A percentile compares a stretch with the other conserved stretches of the same genome.
These are phyloP conservation scores for Solanum aculeatissimum DNA, from an alignment of 305 asterid genomes.

Conservation along the genomic window DNA sequence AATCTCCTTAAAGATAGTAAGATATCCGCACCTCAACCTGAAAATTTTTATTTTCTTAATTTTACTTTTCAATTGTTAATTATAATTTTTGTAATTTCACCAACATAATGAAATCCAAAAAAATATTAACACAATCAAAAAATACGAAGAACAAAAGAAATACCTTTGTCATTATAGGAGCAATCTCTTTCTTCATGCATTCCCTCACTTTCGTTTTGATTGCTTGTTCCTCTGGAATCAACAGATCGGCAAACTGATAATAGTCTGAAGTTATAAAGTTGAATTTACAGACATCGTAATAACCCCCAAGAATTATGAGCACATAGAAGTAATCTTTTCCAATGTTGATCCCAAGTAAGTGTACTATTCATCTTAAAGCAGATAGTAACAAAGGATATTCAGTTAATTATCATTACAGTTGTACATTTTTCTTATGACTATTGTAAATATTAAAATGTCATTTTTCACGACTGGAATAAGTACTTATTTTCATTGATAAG, in stretches of 20 bases:
- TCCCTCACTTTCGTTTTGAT: conserved; percentile 24
- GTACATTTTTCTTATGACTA: not conserved
- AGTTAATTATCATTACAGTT: not conserved
- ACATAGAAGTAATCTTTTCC: not conserved
- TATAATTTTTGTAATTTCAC: no score
- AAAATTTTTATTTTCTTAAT: no score
- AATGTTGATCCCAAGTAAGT: not conserved
- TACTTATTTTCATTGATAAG: conserved; percentile 1
- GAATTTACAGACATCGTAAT: not conserved
- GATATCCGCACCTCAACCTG: no score
- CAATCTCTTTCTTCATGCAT: conserved; percentile 36
- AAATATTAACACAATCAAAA: not conserved
- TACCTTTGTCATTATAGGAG: conserved; percentile 32
- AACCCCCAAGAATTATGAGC: not conserved
- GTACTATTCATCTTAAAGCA: not conserved
- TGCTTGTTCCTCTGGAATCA: conserved; percentile 19
- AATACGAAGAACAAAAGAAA: not conserved
- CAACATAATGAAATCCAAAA: not conserved
- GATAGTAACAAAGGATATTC: not conserved
- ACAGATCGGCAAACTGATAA: conserved; percentile 31
- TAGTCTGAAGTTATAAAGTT: conserved; percentile 31
- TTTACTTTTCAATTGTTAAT: no score
- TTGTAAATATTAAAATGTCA: not conserved
- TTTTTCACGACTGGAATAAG: not conserved
- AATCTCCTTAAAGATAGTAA: no score